A percentile compares a stretch with the other conserved stretches of the same genome.
Conservation (phyloP, 257 asterid species). For the Petunia secreta region DNA sequence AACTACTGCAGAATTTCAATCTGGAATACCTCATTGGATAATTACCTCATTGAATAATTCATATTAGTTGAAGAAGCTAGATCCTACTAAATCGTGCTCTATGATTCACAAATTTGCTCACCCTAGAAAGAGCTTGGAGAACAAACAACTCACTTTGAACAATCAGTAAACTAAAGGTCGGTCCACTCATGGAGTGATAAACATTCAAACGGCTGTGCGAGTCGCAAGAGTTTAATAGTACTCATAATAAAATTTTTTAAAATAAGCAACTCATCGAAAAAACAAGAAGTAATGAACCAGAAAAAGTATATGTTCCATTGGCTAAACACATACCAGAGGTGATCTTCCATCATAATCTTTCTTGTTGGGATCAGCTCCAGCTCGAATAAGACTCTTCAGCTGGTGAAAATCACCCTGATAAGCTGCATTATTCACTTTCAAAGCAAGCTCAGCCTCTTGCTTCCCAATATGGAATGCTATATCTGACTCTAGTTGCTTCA, state of each 20-base stretch:
- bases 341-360: constrained; percentile 93
- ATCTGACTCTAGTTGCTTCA: constrained; percentile 84
- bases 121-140: neutral
- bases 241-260: neutral
- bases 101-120: constrained; percentile 7
- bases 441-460: constrained; percentile 91
- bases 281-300: constrained; percentile 2
- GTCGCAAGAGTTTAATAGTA: neutral
- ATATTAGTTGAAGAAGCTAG: neutral
- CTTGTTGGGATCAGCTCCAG: constrained; percentile 92
- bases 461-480: constrained; percentile 73
- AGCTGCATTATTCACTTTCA: constrained; percentile 84
- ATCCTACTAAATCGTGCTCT: neutral
- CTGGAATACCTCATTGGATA: constrained; percentile 1
- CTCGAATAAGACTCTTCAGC: constrained; percentile 68
- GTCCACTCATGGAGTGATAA: neutral
- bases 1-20: neutral
- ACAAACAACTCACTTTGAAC: neutral
- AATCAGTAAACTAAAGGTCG: neutral
- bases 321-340: constrained; percentile 65
- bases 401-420: constrained; percentile 82
- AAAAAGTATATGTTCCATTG: neutral
- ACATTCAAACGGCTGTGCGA: neutral
- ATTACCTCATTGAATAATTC: neutral
- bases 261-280: neutral